A percentile compares a stretch with the other conserved stretches of the same genome.
Evolutionary conservation across 2,329 filamentous ascomycete genomes (phyloP).

Genomic region (Teratosphaeria pseudoeucalypti): DNA sequence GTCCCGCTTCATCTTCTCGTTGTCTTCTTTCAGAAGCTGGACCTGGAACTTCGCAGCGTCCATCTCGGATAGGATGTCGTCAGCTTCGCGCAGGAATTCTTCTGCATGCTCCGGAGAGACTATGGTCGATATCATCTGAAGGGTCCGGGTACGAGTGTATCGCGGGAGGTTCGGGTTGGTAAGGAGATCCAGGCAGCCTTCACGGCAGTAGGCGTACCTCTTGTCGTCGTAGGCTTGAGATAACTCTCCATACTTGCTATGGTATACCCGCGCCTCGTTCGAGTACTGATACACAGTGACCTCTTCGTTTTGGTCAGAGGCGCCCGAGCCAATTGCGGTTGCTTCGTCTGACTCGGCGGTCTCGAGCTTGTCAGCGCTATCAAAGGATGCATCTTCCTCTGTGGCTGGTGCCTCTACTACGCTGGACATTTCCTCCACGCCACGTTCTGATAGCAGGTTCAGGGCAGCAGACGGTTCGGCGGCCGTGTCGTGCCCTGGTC

Average conservation of each 20-base stretch:
- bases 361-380: background rate
- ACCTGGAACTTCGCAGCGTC: background rate
- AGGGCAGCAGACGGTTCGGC: no score
- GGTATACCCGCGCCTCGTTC: conserved; percentile 1
- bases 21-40: background rate
- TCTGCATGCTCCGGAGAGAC: background rate
- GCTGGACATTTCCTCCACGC: background rate
- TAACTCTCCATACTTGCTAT: background rate
- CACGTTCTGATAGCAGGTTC: background rate
- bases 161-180: background rate
- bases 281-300: background rate
- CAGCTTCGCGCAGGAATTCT: background rate
- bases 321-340: background rate
- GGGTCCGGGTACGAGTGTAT: background rate
- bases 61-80: background rate
- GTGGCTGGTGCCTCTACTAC: background rate
- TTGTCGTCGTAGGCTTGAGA: background rate
- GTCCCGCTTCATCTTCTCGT: background rate
- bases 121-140: background rate
- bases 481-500: background rate
- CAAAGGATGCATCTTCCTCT: background rate
- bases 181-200: background rate
- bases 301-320: background rate
- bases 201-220: background rate
- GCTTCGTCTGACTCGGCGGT: background rate